Conservation (phyloP, 2,329 filamentous ascomycete species). For the Colletotrichum nymphaeae region DNA sequence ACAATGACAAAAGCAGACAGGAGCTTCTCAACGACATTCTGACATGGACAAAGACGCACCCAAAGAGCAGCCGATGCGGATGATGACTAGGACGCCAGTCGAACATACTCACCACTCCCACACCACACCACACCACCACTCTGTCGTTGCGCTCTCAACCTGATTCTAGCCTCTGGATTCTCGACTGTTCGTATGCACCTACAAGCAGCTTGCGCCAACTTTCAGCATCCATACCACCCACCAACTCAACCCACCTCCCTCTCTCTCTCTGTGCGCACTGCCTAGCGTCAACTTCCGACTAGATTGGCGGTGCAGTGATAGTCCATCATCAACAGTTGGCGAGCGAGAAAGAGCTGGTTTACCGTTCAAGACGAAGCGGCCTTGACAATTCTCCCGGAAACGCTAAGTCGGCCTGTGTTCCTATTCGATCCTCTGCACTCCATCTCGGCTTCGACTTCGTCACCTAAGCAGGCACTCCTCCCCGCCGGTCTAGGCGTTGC, state of each 20-base stretch:
- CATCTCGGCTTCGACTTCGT: not conserved
- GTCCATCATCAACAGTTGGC: conserved; percentile 4
- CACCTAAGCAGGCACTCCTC: not conserved
- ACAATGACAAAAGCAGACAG: not conserved
- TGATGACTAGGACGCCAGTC: not conserved
- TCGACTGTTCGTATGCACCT: not conserved
- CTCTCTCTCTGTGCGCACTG: not conserved
- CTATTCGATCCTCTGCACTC: not conserved
- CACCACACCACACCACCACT: not conserved
- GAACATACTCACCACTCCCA: not conserved
- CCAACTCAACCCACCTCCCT: conserved; percentile 4
- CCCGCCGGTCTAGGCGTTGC: not conserved
- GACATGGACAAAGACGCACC: not conserved
- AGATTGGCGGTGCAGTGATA: conserved; percentile 10
- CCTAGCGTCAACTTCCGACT: conserved; percentile 4
- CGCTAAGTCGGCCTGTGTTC: not conserved
- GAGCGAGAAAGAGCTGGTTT: not conserved
- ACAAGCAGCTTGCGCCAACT: conserved; percentile 9
- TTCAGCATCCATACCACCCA: conserved; percentile 9
- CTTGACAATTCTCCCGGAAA: not conserved
- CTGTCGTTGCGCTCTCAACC: conserved; percentile 6
- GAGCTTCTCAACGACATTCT: not conserved
- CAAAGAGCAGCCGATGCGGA: not conserved
- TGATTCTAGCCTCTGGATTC: not conserved
- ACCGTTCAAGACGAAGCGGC: not conserved